phyloP scores from a whole-genome alignment of 2,329 filamentous ascomycete genomes.

The Colletotrichum sojae region DNA sequence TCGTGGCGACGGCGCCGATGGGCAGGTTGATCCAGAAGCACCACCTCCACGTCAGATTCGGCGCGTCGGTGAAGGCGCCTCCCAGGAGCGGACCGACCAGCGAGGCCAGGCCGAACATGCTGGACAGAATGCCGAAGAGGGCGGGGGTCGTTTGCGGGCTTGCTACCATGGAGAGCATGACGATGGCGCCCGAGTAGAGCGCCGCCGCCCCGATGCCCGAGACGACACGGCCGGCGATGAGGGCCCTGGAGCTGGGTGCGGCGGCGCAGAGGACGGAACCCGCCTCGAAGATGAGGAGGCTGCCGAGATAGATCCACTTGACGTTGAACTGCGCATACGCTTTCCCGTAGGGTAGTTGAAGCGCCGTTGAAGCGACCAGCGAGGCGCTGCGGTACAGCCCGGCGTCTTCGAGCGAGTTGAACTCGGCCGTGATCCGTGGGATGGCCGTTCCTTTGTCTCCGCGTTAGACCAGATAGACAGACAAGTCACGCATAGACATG shows the following conservation, averaged over 20 bases:
- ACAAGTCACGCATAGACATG: not conserved
- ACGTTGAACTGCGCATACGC: conserved; percentile 69
- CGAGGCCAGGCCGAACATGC: conserved; percentile 60
- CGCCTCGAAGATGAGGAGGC: conserved; percentile 59
- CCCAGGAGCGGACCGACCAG: conserved; percentile 52
- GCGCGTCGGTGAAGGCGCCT: conserved; percentile 51
- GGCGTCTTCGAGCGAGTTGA: conserved; percentile 38
- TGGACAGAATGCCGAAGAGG: conserved; percentile 64
- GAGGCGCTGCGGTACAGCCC: conserved; percentile 19
- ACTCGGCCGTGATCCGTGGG: conserved; percentile 38
- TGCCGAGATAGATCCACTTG: conserved; percentile 57
- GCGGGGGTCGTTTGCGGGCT: conserved; percentile 54
- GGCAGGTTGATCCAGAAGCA: conserved; percentile 56
- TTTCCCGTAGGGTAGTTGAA: conserved; percentile 66
- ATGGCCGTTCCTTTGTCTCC: conserved; percentile 45
- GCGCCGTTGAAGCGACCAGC: conserved; percentile 26
- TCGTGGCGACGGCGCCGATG: conserved; percentile 1
- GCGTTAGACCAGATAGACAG: conserved; percentile 43
- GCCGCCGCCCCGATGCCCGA: conserved; percentile 66
- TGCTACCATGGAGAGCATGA: conserved; percentile 57
- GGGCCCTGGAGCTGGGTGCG: conserved; percentile 61
- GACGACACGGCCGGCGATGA: conserved; percentile 67
- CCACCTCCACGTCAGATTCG: conserved; percentile 54
- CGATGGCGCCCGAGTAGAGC: conserved; percentile 64
- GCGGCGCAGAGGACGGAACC: conserved; percentile 60